Evolutionary conservation across 148 eudicot species (phyloP).

Genomic region (Persicaria maculosa): DNA sequence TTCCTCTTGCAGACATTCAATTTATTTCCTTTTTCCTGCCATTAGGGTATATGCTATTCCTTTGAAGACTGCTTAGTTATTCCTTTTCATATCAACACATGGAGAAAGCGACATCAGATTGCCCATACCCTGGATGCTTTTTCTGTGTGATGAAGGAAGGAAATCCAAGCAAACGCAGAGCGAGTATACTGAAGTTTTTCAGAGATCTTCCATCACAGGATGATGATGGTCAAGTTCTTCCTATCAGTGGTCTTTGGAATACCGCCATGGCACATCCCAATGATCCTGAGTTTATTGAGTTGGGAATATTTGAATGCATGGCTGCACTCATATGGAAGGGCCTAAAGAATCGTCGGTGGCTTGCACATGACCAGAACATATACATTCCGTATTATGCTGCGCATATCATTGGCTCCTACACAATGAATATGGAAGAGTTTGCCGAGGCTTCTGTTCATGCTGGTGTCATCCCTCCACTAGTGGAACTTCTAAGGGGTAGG

Average conservation of each 20-base stretch:
- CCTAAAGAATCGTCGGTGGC: constrained; percentile 88
- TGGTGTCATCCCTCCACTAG: constrained; percentile 79
- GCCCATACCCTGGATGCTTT: constrained; percentile 97
- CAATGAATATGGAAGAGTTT: constrained; percentile 96
- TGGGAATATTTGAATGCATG: constrained; percentile 96
- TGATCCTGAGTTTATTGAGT: constrained; percentile 93
- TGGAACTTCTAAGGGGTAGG: constrained; percentile 89
- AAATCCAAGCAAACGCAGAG: constrained; percentile 79
- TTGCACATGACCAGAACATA: constrained; percentile 88
- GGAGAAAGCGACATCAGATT: constrained; percentile 70
- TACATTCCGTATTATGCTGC: constrained; percentile 98
- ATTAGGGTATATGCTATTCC: not conserved
- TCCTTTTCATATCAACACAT: constrained; percentile 18
- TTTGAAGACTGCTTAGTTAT: not conserved
- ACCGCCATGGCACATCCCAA: constrained; percentile 99
- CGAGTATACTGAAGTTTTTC: constrained; percentile 79
- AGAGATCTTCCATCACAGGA: constrained; percentile 96
- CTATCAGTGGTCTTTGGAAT: constrained; percentile 98
- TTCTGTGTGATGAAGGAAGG: constrained; percentile 96
- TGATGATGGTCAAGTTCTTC: constrained; percentile 96
- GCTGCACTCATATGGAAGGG: constrained; percentile 95
- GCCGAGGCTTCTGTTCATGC: constrained; percentile 79
- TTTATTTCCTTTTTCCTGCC: not conserved
- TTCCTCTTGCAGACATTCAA: not conserved
- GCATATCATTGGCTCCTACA: constrained; percentile 94